phyloP scores from a whole-genome alignment of 805 yeast species.

The Hanseniaspora valbyensis region DNA sequence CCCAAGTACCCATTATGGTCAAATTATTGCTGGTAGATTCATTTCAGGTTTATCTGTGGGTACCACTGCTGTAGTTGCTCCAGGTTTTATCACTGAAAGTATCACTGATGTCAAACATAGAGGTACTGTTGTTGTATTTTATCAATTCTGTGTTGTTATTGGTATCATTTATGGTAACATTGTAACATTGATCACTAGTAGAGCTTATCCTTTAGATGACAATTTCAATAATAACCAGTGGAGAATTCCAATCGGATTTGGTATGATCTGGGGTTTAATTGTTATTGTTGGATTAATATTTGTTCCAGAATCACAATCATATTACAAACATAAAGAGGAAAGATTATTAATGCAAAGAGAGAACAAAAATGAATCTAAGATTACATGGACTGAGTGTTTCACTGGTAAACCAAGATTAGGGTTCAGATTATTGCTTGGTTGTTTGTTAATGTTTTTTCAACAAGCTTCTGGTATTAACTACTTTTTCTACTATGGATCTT shows the following conservation, averaged over 20 bases:
- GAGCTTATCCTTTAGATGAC: conserved; percentile 17
- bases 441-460: conserved; percentile 48
- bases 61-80: conserved; percentile 57
- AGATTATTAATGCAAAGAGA: conserved; percentile 38
- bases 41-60: conserved; percentile 70
- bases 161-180: conserved; percentile 62
- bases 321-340: conserved; percentile 41
- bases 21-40: conserved; percentile 52
- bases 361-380: background rate
- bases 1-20: conserved; percentile 25
- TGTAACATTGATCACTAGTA: conserved; percentile 45
- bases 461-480: conserved; percentile 56
- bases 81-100: conserved; percentile 57
- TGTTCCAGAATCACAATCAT: conserved; percentile 63
- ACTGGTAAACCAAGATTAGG: conserved; percentile 48
- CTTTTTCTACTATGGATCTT: conserved; percentile 56
- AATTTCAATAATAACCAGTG: conserved; percentile 42
- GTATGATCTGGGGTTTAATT: conserved; percentile 34
- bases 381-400: conserved; percentile 35
- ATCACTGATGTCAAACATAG: conserved; percentile 49
- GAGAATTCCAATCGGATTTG: conserved; percentile 54
- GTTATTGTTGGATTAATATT: conserved; percentile 50
- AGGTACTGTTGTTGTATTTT: conserved; percentile 56
- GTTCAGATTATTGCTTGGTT: conserved; percentile 46
- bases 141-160: conserved; percentile 51